Base-by-base conservation (phyloP, 768 basidiomycete species). In the Strobilomyces dryophilus region DNA sequence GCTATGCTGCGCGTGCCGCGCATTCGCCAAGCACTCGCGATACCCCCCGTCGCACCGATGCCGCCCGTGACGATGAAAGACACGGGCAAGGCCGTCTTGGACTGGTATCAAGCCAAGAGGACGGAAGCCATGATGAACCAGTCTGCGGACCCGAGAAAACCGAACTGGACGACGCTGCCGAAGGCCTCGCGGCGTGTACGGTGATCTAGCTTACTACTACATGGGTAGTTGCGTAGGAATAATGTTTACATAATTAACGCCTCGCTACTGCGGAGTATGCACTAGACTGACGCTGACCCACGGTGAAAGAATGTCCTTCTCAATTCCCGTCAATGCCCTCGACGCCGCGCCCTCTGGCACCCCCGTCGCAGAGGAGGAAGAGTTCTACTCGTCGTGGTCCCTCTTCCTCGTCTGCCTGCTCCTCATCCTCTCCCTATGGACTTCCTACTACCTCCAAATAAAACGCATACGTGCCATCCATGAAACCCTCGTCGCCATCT, bases 391-490 rank as follows among this genome's bases (percentile, higher is more conserved):
- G 14, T 92, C 91, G 31, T 92, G 92, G 89, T 92, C 90, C n/a
- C 81, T 94, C 20, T 91, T 93, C 70, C 86, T 94, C 49, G 92
- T 93, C 61, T 92, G 92, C 75, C 71, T 92, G 56, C 84, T 99
- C 32, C 87, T 99, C 55, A 89, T 98, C 50, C 76, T 97, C 57
- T 97, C 95, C 8, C 81, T 99, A 53, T 92, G 87, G 82, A 97
- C 93, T 20, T 94, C 92, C 26, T 99, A 99, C 75, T 98, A 98
- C 66, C 84, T 99, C 5, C 95, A 98, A 77, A 92, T 98, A 65
- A 93, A 95, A 69, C 81, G 89, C 46, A 99, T 99, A 73, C 84
- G 94, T 51, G 89, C 92, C 17, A 82, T 99, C 12, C 94, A 99
- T 63, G 97, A 99, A 73, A 99, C 97, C 0, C 77, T 98, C 29